phyloP scores from a whole-genome alignment of 257 asterid genomes.

The Penstemon eatonii region DNA sequence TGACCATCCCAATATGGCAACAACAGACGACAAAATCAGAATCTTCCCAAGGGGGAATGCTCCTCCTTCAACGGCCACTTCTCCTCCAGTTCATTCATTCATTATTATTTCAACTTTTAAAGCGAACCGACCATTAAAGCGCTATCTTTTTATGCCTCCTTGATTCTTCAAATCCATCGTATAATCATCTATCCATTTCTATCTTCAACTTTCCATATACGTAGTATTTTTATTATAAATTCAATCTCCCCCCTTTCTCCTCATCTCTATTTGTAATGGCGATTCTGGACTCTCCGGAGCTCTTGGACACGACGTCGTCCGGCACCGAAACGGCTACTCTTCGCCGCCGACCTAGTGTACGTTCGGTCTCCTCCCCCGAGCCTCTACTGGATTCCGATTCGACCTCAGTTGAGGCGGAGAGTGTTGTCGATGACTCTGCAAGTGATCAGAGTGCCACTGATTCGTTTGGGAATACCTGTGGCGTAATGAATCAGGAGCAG shows the following conservation, averaged over 20 bases:
- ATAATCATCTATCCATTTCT: neutral
- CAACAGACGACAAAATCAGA: too few species aligned
- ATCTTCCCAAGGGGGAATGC: too few species aligned
- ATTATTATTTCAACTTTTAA: too few species aligned
- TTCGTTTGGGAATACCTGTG: slow-evolving; percentile 31
- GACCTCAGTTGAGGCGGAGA: slow-evolving; percentile 34
- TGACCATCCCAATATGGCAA: too few species aligned
- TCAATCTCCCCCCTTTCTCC: neutral
- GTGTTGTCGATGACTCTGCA: slow-evolving; percentile 26
- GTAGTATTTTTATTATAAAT: neutral
- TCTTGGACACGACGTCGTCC: slow-evolving; percentile 35
- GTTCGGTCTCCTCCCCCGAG: slow-evolving; percentile 16
- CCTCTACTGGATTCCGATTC: slow-evolving; percentile 36
- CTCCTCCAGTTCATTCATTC: too few species aligned
- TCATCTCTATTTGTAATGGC: slow-evolving; percentile 37
- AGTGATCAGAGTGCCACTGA: slow-evolving; percentile 27
- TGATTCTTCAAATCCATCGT: too few species aligned
- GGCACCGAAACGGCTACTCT: slow-evolving; percentile 36
- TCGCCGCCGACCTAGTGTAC: slow-evolving; percentile 45
- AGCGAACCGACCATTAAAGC: too few species aligned
- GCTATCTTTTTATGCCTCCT: too few species aligned
- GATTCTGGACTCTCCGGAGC: slow-evolving; percentile 58
- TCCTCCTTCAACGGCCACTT: too few species aligned
- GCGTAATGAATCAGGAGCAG: slow-evolving; percentile 32
- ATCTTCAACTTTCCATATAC: neutral